Evolutionary conservation across 768 basidiomycete species (phyloP), one percentile per base, ranked within the genome.

Genomic region (Boletus huronensis): DNA sequence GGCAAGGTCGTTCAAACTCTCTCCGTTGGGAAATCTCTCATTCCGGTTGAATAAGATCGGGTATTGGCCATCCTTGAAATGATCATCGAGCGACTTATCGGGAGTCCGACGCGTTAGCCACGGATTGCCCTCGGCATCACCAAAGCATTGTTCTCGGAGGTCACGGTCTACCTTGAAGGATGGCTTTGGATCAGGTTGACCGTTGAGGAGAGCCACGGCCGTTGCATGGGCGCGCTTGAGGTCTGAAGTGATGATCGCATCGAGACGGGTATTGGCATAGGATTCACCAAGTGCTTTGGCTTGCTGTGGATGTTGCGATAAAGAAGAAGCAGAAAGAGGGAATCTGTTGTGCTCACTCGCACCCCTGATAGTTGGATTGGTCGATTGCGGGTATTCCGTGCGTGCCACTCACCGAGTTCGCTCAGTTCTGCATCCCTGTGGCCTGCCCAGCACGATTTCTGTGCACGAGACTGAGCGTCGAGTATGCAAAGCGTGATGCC

Each of bases 371-470:
- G 38, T 16, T 21, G 43, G 50, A 53, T 53, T 47, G 43, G 49
- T 63, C 21, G 51, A 41, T 3, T 45, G 21, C 26, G 25, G 44
- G 26, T 41, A 44, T 19, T 16, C 40, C 29, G 16, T n/a, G 40
- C 41, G 8, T 44, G 41, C 5, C 2, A 65, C 72, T 63, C 66
- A 86, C 90, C 90, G 63, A 90, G 86, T 59, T 85, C 87, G 19
- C 85, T 84, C 16, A 93, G 74, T 1, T 83, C 79, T 11, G 89
- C 80, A 69, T 93, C 87, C 55, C 75, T 79, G 79, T 84, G 87
- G 6, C 90, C 90, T 39, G 88, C 87, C 88, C 88, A 90, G 5
- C 87, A 68, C 26, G 69, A 59, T 58, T 64, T 74, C 81, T 82
- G 26, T 34, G 43, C 16, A 23, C 2, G 14, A 19, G 6, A 28